Conservation (phyloP, 2,329 filamentous ascomycete species). For the Monascus ruber region DNA sequence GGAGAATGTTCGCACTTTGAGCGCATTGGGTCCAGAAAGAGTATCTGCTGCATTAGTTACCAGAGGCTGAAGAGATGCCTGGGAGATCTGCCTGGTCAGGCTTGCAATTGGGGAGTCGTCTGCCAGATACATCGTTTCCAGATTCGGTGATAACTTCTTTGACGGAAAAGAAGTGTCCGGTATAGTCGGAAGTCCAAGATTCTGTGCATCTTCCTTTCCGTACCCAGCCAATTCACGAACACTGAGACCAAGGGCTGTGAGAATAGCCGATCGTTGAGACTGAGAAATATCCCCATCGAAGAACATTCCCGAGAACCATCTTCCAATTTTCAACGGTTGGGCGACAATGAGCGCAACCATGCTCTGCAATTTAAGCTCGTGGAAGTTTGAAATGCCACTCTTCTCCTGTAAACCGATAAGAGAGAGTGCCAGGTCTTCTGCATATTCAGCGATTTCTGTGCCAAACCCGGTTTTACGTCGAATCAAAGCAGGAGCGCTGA, state of each 20-base stretch:
- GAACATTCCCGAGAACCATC: constrained; percentile 73
- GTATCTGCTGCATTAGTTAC: constrained; percentile 72
- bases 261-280: constrained; percentile 67
- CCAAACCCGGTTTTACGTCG: constrained; percentile 81
- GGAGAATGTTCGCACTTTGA: constrained; percentile 85
- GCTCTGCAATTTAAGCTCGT: constrained; percentile 62
- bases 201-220: constrained; percentile 42
- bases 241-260: constrained; percentile 70
- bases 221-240: constrained; percentile 77
- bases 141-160: constrained; percentile 60
- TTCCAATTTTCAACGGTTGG: constrained; percentile 64
- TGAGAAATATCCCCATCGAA: constrained; percentile 90
- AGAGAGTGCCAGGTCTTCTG: constrained; percentile 64
- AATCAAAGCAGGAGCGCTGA: constrained; percentile 67
- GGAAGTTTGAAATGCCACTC: constrained; percentile 68
- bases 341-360: constrained; percentile 73
- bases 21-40: constrained; percentile 63
- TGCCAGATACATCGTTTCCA: constrained; percentile 59
- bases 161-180: constrained; percentile 57
- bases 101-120: constrained; percentile 49
- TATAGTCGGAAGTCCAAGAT: constrained; percentile 19
- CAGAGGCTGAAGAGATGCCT: constrained; percentile 66
- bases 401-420: constrained; percentile 76
- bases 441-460: constrained; percentile 74
- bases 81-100: constrained; percentile 57